Evolutionary conservation across 805 yeast genomes (phyloP).

Genomic region (Starmerella ratchasimensis): DNA sequence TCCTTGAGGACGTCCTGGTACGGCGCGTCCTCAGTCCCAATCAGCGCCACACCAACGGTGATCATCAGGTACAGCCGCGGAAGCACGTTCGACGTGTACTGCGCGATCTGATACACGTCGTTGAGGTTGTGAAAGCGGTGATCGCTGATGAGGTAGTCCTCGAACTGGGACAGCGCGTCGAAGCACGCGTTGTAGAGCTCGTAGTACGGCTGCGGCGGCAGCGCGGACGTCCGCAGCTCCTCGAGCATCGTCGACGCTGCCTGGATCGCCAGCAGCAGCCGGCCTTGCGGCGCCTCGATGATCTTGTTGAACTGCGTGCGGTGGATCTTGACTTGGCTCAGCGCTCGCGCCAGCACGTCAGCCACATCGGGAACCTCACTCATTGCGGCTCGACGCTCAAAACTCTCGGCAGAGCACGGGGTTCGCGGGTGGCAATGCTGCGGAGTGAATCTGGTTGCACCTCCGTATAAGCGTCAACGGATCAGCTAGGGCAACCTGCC

Average conservation of each 20-base stretch:
- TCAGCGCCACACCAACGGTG: conserved; percentile 82
- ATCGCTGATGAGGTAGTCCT: conserved; percentile 48
- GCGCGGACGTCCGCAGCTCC: conserved; percentile 60
- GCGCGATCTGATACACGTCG: conserved; percentile 86
- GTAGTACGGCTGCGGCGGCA: conserved; percentile 84
- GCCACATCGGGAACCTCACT: conserved; percentile 1
- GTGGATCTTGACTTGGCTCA: conserved; percentile 49
- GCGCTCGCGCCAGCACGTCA: conserved; percentile 33
- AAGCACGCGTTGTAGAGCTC: conserved; percentile 74
- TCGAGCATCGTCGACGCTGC: conserved; percentile 72
- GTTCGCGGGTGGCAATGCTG: too few relatives aligned
- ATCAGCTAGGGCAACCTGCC: too few relatives aligned
- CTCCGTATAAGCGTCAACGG: too few relatives aligned
- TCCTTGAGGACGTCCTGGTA: conserved; percentile 78
- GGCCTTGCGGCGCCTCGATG: conserved; percentile 45
- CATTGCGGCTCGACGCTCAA: too few relatives aligned
- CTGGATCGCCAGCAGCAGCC: conserved; percentile 74
- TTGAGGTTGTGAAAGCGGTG: conserved; percentile 65
- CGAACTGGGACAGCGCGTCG: conserved; percentile 62
- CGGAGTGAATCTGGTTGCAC: too few relatives aligned
- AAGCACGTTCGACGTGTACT: conserved; percentile 79
- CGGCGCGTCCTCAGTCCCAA: conserved; percentile 67
- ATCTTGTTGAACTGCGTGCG: conserved; percentile 63
- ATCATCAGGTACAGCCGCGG: conserved; percentile 91
- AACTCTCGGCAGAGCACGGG: too few relatives aligned